phyloP scores from a whole-genome alignment of 768 basidiomycete genomes.

The Galerina marginata region DNA sequence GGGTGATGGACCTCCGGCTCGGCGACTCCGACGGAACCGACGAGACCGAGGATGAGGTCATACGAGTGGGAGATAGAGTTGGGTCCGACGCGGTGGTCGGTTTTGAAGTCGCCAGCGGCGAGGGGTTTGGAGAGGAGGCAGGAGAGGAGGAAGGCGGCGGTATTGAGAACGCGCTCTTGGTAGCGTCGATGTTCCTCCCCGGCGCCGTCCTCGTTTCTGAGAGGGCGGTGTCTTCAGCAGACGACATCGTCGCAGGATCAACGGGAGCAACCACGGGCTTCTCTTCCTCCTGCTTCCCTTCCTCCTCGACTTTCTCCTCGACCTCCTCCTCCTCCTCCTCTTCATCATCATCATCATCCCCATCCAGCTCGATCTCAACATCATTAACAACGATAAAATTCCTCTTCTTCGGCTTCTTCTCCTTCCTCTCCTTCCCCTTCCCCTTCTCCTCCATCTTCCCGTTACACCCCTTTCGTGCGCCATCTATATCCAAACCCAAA shows the following conservation, averaged over 20 bases:
- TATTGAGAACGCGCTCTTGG: slow-evolving; percentile 6
- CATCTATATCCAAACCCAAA: not conserved
- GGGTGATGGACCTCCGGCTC: not conserved
- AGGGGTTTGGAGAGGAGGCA: too few species aligned
- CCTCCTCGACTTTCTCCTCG: not conserved
- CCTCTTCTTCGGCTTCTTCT: slow-evolving; percentile 28
- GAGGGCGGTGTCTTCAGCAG: not conserved
- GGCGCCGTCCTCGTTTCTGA: slow-evolving; percentile 2
- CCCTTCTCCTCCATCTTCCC: not conserved
- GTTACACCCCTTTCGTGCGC: not conserved
- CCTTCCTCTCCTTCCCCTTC: slow-evolving; percentile 8
- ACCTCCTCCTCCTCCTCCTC: slow-evolving; percentile 18
- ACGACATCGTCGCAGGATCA: not conserved
- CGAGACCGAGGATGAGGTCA: not conserved
- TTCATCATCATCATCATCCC: slow-evolving; percentile 28
- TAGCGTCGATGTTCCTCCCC: not conserved
- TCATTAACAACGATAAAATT: slow-evolving; percentile 46
- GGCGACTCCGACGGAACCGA: not conserved
- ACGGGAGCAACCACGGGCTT: too few species aligned
- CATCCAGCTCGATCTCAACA: slow-evolving; percentile 41
- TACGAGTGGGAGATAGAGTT: not conserved
- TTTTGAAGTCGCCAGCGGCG: too few species aligned
- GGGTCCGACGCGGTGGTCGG: not conserved
- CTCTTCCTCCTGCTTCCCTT: too few species aligned
- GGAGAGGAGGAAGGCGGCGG: not conserved